These are phyloP conservation scores for Corchorus capsularis DNA, from an alignment of 345 rosid genomes.

Conservation along the genomic window DNA sequence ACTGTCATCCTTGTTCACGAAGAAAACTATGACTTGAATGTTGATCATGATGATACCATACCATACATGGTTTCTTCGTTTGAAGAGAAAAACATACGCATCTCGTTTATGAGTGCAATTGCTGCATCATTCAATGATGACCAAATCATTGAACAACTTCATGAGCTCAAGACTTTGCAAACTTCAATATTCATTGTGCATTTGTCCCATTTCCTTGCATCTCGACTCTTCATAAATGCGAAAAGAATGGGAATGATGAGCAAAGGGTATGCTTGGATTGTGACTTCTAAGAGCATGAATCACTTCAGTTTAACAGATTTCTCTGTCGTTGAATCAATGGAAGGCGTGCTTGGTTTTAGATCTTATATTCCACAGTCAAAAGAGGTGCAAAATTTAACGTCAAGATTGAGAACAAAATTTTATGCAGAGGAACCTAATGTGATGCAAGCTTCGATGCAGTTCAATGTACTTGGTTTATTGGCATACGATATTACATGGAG, in stretches of 20 bases:
- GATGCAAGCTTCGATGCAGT: not conserved
- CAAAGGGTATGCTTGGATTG: slow-evolving; percentile 43
- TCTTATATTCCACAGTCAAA: slow-evolving; percentile 29
- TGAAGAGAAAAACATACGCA: slow-evolving; percentile 13
- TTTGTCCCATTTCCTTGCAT: slow-evolving; percentile 16
- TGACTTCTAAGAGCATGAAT: slow-evolving; percentile 25
- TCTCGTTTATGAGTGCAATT: slow-evolving; percentile 22
- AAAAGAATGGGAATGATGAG: slow-evolving; percentile 32
- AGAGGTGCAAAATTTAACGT: slow-evolving; percentile 32
- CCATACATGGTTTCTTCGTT: not conserved
- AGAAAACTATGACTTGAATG: slow-evolving; percentile 25
- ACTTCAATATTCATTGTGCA: slow-evolving; percentile 31
- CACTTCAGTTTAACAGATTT: not conserved
- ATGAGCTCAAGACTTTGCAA: slow-evolving; percentile 20
- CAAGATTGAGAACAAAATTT: slow-evolving; percentile 30
- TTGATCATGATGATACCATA: slow-evolving; percentile 17
- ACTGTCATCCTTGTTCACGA: slow-evolving; percentile 31
- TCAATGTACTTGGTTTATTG: not conserved
- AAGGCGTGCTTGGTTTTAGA: slow-evolving; percentile 46
- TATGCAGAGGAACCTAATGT: not conserved
- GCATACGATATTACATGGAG: slow-evolving; percentile 5
- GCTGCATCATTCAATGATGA: slow-evolving; percentile 11
- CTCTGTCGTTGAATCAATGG: slow-evolving; percentile 23
- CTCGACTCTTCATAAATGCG: slow-evolving; percentile 30
- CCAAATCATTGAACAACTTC: slow-evolving; percentile 14